Base-by-base conservation (phyloP, 2,329 filamentous ascomycete genomes). In the Alternaria triticimaculans region DNA sequence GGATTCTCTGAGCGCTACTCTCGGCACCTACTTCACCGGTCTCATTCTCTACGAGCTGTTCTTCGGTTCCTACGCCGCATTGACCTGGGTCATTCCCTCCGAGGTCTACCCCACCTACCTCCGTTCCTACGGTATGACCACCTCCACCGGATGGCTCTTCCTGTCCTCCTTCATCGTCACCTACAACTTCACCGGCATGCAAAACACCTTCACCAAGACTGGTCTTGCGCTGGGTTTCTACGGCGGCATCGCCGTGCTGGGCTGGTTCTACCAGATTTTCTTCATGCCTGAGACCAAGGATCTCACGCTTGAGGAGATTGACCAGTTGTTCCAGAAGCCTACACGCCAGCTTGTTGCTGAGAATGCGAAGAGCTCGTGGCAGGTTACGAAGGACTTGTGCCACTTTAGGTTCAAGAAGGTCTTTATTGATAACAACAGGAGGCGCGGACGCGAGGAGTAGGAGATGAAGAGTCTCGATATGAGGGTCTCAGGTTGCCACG, bases 201-300 rank as follows among this genome's bases (percentile, higher is more conserved):
- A 90, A 77, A 76, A 85, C 0, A 86, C 87, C n/a, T 90, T 93
- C 86, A 87, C 84, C 8, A 83, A 80, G 33, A 91, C 89, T 2
- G 90, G 90, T 10, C 82, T 92, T 0, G 84, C 87, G 0, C 84
- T 92, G 0, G 90, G 90, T 3, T 92, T 93, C 80, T 93, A 92
- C 76, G 90, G 90, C 5, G 90, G 90, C 15, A 92, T 92, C 58
- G 90, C 90, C 0, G 84, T 90, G 0, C 10, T 92, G 0, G 90
- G 89, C 12, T 91, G 89, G 86, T 82, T 91, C 69, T 92, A 92
- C 78, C 90, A 92, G 80, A 82, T 92, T 50, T 76, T 92, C 54
- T 92, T 92, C 80, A 92, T 92, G 90, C 90, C 89, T 0, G 89
- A 92, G 82, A 92, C 90, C 3, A 92, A 92, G 83, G 87, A 89